These are phyloP conservation scores for Marsdenia floribunda DNA, from an alignment of 257 asterid genomes.

Conservation along the genomic window DNA sequence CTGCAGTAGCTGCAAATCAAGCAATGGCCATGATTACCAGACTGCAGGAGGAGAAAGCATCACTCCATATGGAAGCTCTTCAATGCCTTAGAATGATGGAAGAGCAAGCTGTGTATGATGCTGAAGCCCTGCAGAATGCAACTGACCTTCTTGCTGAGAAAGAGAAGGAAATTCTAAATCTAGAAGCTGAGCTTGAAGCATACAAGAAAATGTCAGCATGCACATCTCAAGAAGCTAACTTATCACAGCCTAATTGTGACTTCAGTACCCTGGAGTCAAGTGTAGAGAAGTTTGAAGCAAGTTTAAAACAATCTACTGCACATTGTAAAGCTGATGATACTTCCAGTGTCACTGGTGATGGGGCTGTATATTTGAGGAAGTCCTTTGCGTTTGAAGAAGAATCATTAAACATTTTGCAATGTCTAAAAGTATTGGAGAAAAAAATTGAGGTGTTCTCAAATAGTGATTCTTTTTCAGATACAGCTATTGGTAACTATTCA, in stretches of 20 bases:
- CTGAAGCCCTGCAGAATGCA: constrained; percentile 65
- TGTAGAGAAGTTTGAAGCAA: constrained; percentile 15
- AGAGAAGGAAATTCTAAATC: constrained; percentile 50
- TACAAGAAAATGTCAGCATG: constrained; percentile 37
- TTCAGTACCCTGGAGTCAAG: constrained; percentile 14
- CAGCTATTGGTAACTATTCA: constrained; percentile 17
- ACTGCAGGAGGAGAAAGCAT: constrained; percentile 83
- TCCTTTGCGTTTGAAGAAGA: constrained; percentile 37
- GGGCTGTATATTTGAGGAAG: constrained; percentile 12
- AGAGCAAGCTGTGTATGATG: constrained; percentile 81
- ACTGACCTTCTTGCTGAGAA: constrained; percentile 48
- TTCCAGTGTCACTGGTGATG: constrained; percentile 12
- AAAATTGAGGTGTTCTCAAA: constrained; percentile 26
- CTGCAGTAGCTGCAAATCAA: constrained; percentile 82
- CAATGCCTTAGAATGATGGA: constrained; percentile 81
- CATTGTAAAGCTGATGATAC: constrained; percentile 19
- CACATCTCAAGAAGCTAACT: constrained; percentile 19
- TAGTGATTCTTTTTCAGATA: constrained; percentile 20
- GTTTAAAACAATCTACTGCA: constrained; percentile 13
- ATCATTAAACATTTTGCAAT: constrained; percentile 30
- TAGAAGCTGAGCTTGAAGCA: constrained; percentile 44
- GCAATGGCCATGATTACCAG: constrained; percentile 94
- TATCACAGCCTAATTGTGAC: constrained; percentile 23
- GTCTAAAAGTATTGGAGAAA: constrained; percentile 40
- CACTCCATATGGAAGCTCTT: constrained; percentile 77